Conservation (phyloP, 352 stramenopile genomes). For the Aphanomyces euteiches region DNA sequence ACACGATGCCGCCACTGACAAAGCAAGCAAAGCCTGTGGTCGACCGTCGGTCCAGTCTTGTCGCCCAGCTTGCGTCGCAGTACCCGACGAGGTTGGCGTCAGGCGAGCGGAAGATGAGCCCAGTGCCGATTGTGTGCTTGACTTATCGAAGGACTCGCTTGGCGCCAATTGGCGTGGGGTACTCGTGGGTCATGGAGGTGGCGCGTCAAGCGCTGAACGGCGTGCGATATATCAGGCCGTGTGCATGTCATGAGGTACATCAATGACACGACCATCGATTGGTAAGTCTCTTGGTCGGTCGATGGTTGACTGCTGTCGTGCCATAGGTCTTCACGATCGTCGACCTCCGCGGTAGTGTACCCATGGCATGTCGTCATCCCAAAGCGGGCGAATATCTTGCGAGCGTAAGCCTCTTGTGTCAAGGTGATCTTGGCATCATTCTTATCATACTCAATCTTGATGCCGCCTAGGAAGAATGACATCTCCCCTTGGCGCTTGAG, state of each 20-base stretch:
- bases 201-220: conserved; percentile 5
- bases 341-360: conserved; percentile 25
- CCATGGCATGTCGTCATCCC: conserved; percentile 8
- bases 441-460: conserved; percentile 18
- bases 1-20: not conserved
- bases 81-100: not conserved
- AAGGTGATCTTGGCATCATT: conserved; percentile 6
- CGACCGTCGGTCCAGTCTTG: conserved; percentile 4
- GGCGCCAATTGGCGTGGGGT: conserved; percentile 1
- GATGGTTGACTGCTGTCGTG: not conserved
- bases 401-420: conserved; percentile 27
- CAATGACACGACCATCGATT: conserved; percentile 24
- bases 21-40: conserved; percentile 21
- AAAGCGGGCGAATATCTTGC: conserved; percentile 23
- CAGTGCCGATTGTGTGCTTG: not conserved
- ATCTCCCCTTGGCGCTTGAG: conserved; percentile 32
- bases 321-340: conserved; percentile 18
- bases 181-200: conserved; percentile 21
- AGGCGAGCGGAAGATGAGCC: not conserved
- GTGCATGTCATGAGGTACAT: conserved; percentile 35
- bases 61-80: conserved; percentile 19
- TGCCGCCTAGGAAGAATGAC: conserved; percentile 22
- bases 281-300: conserved; percentile 13
- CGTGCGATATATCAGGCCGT: conserved; percentile 32
- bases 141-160: conserved; percentile 18